Percentiles rank a stretch among this genome's conserved stretches.
Evolutionary conservation across 2,329 filamentous ascomycete genomes (phyloP).

Genomic region (Nannizziopsis arthrosporioides): DNA sequence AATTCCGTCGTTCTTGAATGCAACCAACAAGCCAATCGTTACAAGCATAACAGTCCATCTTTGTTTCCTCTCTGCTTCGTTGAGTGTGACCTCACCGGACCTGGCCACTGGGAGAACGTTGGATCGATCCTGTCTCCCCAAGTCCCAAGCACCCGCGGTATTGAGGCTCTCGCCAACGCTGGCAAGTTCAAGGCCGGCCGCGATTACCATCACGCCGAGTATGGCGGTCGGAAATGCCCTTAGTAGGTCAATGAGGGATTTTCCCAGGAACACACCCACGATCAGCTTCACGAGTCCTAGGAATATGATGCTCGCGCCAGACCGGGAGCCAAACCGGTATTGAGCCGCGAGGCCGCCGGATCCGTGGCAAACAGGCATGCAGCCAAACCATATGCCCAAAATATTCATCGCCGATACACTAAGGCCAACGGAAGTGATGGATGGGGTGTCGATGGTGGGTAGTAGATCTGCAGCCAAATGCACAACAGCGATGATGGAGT

Average conservation of each 20-base stretch:
- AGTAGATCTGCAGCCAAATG: constrained; percentile 68
- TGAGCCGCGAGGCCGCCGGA: constrained; percentile 84
- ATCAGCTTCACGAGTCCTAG: constrained; percentile 65
- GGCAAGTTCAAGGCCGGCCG: constrained; percentile 75
- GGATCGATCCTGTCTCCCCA: constrained; percentile 32
- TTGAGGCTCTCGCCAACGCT: constrained; percentile 78
- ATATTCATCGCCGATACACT: constrained; percentile 80
- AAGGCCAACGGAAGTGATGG: constrained; percentile 63
- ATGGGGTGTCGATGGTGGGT: constrained; percentile 55
- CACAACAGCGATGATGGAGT: constrained; percentile 80
- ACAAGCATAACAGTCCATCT: constrained; percentile 85
- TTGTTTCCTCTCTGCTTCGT: constrained; percentile 57
- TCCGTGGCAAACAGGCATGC: constrained; percentile 92
- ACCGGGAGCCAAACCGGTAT: constrained; percentile 80
- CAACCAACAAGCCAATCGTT: constrained; percentile 68
- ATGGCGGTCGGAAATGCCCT: constrained; percentile 56
- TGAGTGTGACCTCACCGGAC: constrained; percentile 29
- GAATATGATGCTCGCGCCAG: constrained; percentile 69
- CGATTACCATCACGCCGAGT: constrained; percentile 65
- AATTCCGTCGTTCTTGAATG: constrained; percentile 80
- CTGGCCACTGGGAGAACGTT: background rate
- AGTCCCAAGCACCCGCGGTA: constrained; percentile 53
- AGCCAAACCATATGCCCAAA: constrained; percentile 76
- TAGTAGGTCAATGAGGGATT: constrained; percentile 60
- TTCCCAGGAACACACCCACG: constrained; percentile 63